Base-by-base conservation (phyloP, 2,329 filamentous ascomycete genomes). In the Westerdykella ornata region DNA sequence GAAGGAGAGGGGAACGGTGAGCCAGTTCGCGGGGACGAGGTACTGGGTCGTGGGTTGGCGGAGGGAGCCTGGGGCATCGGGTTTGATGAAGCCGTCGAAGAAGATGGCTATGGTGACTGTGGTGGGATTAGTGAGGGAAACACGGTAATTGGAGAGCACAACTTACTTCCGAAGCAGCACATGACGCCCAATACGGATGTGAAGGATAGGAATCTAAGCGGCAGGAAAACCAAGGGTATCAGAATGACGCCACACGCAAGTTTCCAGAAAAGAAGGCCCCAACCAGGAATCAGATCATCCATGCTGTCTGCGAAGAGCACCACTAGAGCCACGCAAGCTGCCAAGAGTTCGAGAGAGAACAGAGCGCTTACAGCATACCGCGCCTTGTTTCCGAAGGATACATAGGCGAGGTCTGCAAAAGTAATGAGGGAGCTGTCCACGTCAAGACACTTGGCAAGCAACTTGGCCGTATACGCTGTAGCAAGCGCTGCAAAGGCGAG, bases 271-370 rank as follows among this genome's bases (percentile, higher is more conserved):
- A 78, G 74, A 4, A 85, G 69, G 35, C 76, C 80, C 48, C 85
- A 68, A 0, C 77, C 80, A 0, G 88, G 85, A 38, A 96, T 78
- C 15, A 97, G 69, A 12, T 86, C 77, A 54, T 86, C 72, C 53
- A 97, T 74, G 34, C 86, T 94, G 68, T 97, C 92, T n/a, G 87
- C 86, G 64, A 97, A 97, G n/a, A 96, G 76, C 15, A 95, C 86
- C 22, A 94, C 78, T 3, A 95, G 74, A 3, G 90, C 90, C 20
- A 97, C 89, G 59, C 87, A 94, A 16, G 88, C 86, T 6, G 85
- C 89, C 22, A 95, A 67, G 18, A 97, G 75, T 65, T 97, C 90
- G 33, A 97, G 63, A 9, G 82, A 88, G 68, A 97, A 97, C 13
- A 97, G 73, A 1, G 94, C 72, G 47, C 88, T 94, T 6, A 87